A percentile compares a stretch with the other conserved stretches of the same genome.
Evolutionary conservation across 192 early-diverging fungal genomes (phyloP).

Genomic region (Mycoemilia scoparia): DNA sequence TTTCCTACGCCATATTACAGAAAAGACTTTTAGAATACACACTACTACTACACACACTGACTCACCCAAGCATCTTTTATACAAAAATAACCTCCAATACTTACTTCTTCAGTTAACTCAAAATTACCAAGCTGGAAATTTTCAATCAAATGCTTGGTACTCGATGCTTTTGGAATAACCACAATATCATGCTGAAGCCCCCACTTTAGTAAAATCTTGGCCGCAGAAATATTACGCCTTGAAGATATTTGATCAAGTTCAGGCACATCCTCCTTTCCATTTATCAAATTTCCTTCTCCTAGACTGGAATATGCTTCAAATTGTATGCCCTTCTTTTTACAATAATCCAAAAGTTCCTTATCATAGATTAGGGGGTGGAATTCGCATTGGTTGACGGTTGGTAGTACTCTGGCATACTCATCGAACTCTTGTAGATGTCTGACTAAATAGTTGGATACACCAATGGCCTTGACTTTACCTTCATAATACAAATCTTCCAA

Average conservation of each 20-base stretch:
- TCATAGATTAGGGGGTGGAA: slow-evolving; percentile 45
- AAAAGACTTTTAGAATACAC: neutral
- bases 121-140: slow-evolving; percentile 2
- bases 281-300: slow-evolving; percentile 32
- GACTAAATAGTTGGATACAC: slow-evolving; percentile 52
- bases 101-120: neutral
- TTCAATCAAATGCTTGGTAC: slow-evolving; percentile 7
- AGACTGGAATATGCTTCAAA: slow-evolving; percentile 56
- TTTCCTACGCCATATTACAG: neutral
- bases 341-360: slow-evolving; percentile 34
- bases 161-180: slow-evolving; percentile 49
- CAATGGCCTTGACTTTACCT: slow-evolving; percentile 42
- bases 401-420: slow-evolving; percentile 31
- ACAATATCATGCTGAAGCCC: slow-evolving; percentile 39
- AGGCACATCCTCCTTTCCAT: slow-evolving; percentile 4
- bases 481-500: slow-evolving; percentile 39
- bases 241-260: slow-evolving; percentile 8
- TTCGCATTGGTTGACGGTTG: slow-evolving; percentile 56
- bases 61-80: neutral
- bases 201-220: slow-evolving; percentile 43
- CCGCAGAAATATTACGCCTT: slow-evolving; percentile 13
- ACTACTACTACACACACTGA: neutral
- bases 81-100: neutral
- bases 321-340: slow-evolving; percentile 32
- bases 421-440: slow-evolving; percentile 38